Percentiles rank a stretch among this genome's conserved stretches.
phyloP scores from a whole-genome alignment of 495 filamentous ascomycete species.

The Amniculicola lignicola region DNA sequence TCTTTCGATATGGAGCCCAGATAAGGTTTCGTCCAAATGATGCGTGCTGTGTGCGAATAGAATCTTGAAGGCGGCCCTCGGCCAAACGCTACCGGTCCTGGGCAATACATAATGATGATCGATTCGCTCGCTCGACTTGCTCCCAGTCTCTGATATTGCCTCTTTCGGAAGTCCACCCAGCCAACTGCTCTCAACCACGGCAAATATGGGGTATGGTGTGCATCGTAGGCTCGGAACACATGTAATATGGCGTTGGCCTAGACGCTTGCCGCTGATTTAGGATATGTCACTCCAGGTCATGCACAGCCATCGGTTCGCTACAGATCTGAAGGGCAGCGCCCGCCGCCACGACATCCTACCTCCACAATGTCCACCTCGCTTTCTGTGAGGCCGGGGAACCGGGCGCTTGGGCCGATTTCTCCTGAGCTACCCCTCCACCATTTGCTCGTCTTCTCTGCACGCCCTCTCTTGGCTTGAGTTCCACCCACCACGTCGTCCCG shows the following conservation, averaged over 20 bases:
- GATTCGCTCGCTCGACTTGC: background rate
- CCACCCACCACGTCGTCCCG: slow-evolving; percentile 72
- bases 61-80: too few relatives aligned
- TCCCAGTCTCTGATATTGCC: background rate
- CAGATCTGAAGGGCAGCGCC: background rate
- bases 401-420: background rate
- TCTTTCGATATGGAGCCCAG: too few relatives aligned
- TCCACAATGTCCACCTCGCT: slow-evolving; percentile 26
- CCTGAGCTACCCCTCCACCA: background rate
- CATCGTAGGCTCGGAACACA: background rate
- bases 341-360: background rate
- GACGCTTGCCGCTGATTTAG: background rate
- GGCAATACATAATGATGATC: too few relatives aligned
- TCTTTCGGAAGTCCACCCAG: too few relatives aligned
- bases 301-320: background rate
- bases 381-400: slow-evolving; percentile 8
- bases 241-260: background rate
- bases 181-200: background rate
- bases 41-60: too few relatives aligned
- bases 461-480: slow-evolving; percentile 49
- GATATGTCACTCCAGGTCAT: background rate
- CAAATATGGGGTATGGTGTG: background rate
- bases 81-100: too few relatives aligned
- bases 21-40: too few relatives aligned
- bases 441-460: background rate